These are phyloP conservation scores for Candida morakotiae DNA, from an alignment of 805 yeast genomes.

Conservation along the genomic window DNA sequence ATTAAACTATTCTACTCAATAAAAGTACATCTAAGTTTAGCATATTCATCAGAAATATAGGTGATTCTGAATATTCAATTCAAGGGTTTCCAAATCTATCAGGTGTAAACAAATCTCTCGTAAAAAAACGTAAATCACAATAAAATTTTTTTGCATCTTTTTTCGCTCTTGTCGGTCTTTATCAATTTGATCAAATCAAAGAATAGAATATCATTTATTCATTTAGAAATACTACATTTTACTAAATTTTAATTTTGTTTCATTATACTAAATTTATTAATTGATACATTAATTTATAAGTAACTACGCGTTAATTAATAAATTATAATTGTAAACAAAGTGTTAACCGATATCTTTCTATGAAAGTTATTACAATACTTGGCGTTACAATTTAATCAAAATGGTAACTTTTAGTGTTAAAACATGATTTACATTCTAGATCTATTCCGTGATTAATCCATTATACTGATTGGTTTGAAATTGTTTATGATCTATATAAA, in stretches of 20 bases:
- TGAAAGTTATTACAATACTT: not conserved
- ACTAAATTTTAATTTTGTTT: not conserved
- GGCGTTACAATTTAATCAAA: not conserved
- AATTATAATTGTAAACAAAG: no score
- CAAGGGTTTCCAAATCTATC: no score
- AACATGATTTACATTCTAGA: not conserved
- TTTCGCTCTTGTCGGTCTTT: conserved; percentile 4
- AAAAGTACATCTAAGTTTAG: no score
- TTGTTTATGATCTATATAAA: not conserved
- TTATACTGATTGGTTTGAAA: not conserved
- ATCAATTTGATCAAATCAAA: not conserved
- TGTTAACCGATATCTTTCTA: conserved; percentile 3
- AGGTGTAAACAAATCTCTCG: no score
- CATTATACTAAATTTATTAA: no score
- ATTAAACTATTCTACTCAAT: no score
- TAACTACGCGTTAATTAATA: no score
- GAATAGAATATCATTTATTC: not conserved
- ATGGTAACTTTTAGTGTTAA: not conserved
- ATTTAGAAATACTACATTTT: not conserved
- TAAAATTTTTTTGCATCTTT: no score
- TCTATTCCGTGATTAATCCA: not conserved
- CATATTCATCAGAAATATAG: no score
- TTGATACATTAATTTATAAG: no score
- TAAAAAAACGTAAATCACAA: no score
- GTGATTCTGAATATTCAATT: no score